Percentiles rank a stretch among this genome's conserved stretches.
These are phyloP conservation scores for Talaromyces islandicus DNA, from an alignment of 2,329 filamentous ascomycete species.

Conservation along the genomic window DNA sequence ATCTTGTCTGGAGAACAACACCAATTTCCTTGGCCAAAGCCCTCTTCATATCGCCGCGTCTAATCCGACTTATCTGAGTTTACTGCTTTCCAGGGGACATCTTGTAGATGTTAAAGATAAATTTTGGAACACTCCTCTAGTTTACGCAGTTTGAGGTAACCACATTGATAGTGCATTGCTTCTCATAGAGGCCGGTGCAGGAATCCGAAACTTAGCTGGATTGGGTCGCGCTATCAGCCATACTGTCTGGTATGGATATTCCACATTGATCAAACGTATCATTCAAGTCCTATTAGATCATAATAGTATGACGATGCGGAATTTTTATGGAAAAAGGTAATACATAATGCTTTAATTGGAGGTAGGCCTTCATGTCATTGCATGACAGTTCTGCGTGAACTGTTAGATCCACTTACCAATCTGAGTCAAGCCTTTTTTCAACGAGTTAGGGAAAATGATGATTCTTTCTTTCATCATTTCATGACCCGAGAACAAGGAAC, in stretches of 20 bases:
- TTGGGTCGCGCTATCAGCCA: not conserved
- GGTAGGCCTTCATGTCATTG: not conserved
- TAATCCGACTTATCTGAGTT: not conserved
- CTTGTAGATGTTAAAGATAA: not conserved
- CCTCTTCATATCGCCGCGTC: not conserved
- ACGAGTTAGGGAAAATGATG: fast-evolving
- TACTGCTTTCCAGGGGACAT: not conserved
- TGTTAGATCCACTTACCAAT: not conserved
- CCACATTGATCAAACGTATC: not conserved
- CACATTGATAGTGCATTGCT: not conserved
- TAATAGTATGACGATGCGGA: not conserved
- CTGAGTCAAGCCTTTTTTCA: not conserved
- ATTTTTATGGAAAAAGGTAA: not conserved
- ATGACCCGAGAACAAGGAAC: not conserved
- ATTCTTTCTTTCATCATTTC: not conserved
- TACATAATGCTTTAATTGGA: not conserved
- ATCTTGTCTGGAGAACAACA: not conserved
- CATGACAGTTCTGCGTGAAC: not conserved
- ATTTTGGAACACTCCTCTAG: not conserved
- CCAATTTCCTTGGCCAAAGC: not conserved
- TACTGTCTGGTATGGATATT: not conserved
- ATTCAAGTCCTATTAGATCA: not conserved
- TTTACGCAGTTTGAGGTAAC: not conserved
- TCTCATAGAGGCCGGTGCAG: not conserved
- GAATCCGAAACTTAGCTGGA: not conserved